Conservation (phyloP, 2,329 filamentous ascomycete genomes). For the Pseudogymnoascus sp. region DNA sequence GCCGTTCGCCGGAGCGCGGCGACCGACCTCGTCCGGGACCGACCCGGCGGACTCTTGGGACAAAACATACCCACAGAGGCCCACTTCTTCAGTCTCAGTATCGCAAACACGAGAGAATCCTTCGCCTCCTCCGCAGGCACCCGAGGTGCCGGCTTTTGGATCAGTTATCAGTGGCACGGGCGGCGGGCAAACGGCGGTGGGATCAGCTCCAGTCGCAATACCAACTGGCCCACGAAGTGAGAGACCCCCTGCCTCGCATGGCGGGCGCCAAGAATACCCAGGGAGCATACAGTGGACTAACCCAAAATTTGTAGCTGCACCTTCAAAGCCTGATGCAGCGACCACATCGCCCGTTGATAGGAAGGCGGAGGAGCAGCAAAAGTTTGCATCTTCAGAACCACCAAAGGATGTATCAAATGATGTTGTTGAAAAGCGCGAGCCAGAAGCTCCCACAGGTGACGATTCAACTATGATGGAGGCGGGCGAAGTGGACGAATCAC, state of each 20-base stretch:
- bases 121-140: constrained; percentile 47
- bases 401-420: neutral
- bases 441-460: neutral
- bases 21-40: neutral
- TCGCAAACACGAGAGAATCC: constrained; percentile 29
- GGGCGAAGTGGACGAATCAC: constrained; percentile 5
- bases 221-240: constrained; percentile 8
- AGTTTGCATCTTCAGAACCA: neutral
- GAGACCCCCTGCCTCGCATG: constrained; percentile 7
- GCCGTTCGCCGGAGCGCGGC: constrained; percentile 26
- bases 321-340: neutral
- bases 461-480: constrained; percentile 9
- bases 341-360: neutral
- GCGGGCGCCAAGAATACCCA: constrained; percentile 5
- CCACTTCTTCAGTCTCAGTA: neutral
- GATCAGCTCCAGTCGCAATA: constrained; percentile 7
- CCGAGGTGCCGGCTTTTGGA: constrained; percentile 49
- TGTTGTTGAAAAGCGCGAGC: neutral
- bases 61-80: constrained; percentile 10
- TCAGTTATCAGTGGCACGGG: constrained; percentile 23
- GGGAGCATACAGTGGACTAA: constrained; percentile 9
- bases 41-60: constrained; percentile 3
- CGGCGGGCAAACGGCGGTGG: neutral
- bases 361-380: constrained; percentile 3
- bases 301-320: constrained; percentile 3